These are phyloP conservation scores for Solanum dulcamara DNA, from an alignment of 257 asterid genomes.

Conservation along the genomic window DNA sequence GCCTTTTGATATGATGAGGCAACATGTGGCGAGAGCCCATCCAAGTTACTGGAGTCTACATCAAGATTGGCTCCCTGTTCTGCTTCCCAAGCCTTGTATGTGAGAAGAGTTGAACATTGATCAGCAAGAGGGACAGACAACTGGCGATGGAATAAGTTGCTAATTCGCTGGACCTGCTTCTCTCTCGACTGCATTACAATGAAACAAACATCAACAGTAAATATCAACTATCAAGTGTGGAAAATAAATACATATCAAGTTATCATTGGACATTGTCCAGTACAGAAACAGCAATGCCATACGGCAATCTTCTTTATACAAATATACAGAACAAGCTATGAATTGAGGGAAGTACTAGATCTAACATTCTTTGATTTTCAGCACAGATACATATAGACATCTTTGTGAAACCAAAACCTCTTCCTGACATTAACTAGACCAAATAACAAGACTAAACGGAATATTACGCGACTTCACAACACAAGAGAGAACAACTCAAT, in stretches of 20 bases:
- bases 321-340: background rate
- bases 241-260: background rate
- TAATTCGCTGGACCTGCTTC: slow-evolving; percentile 69
- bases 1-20: slow-evolving; percentile 68
- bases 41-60: slow-evolving; percentile 30
- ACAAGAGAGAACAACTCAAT: background rate
- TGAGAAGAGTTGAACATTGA: slow-evolving; percentile 37
- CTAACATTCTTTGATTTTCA: background rate
- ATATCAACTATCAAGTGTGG: background rate
- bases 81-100: slow-evolving; percentile 82
- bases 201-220: background rate
- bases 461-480: background rate
- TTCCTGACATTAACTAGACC: background rate
- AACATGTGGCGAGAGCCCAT: slow-evolving; percentile 61
- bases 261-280: background rate
- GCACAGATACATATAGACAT: background rate
- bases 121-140: slow-evolving; percentile 76
- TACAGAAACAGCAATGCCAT: background rate
- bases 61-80: slow-evolving; percentile 42
- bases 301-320: background rate
- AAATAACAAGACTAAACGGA: background rate
- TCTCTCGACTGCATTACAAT: slow-evolving; percentile 55
- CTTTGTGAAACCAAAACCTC: background rate
- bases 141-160: slow-evolving; percentile 77
- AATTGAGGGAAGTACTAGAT: background rate